These are phyloP conservation scores for Neurospora terricola DNA, from an alignment of 495 filamentous ascomycete species.

Conservation along the genomic window DNA sequence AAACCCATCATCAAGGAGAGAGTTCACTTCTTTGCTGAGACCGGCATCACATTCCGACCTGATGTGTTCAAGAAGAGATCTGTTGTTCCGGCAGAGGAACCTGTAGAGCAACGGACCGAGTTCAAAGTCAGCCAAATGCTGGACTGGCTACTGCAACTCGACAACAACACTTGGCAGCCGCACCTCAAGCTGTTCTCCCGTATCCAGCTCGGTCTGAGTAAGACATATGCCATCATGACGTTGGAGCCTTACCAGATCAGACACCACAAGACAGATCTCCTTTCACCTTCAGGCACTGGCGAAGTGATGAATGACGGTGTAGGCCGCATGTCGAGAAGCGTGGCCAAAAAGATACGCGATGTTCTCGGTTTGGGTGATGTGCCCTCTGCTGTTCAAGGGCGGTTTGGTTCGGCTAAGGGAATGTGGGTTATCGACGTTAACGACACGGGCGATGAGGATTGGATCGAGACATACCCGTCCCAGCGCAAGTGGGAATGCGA, in stretches of 20 bases:
- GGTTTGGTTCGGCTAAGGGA: slow-evolving; percentile 80
- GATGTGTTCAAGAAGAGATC: neutral
- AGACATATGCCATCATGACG: slow-evolving; percentile 27
- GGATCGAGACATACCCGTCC: slow-evolving; percentile 71
- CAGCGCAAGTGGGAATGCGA: slow-evolving; percentile 72
- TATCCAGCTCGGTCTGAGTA: slow-evolving; percentile 36
- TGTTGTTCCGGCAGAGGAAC: slow-evolving; percentile 3
- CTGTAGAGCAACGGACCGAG: slow-evolving; percentile 17
- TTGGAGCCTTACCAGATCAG: slow-evolving; percentile 29
- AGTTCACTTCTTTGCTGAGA: slow-evolving; percentile 36
- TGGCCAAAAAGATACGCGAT: slow-evolving; percentile 52
- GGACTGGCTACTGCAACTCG: slow-evolving; percentile 33
- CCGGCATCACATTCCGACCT: slow-evolving; percentile 23
- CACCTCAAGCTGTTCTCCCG: slow-evolving; percentile 30
- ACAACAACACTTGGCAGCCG: slow-evolving; percentile 28
- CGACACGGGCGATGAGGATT: slow-evolving; percentile 36
- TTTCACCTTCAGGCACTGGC: slow-evolving; percentile 16
- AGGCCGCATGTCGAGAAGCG: slow-evolving; percentile 53
- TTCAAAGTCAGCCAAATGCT: slow-evolving; percentile 25
- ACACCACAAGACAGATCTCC: slow-evolving; percentile 21
- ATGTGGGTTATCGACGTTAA: slow-evolving; percentile 68
- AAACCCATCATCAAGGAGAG: slow-evolving; percentile 29
- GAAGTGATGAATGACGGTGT: slow-evolving; percentile 78
- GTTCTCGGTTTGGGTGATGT: slow-evolving; percentile 47
- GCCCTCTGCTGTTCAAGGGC: slow-evolving; percentile 69